phyloP scores from a whole-genome alignment of 441 rosid genomes.

The Gossypium trilobum region DNA sequence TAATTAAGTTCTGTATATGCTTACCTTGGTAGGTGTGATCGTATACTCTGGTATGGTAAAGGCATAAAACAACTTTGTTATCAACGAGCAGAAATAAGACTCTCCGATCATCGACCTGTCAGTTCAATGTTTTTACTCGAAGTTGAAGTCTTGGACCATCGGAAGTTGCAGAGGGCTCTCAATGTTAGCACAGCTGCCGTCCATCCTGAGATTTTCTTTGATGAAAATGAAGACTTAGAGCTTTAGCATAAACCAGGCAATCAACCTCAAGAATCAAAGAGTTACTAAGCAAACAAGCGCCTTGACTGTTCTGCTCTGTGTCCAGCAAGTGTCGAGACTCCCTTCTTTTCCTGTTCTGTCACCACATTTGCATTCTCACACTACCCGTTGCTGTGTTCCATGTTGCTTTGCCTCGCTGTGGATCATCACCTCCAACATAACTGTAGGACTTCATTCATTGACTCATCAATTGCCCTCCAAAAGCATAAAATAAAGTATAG shows the following conservation, averaged over 20 bases:
- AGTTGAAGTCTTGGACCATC: constrained; percentile 76
- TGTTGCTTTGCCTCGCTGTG: not conserved
- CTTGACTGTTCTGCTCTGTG: not conserved
- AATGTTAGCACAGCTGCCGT: constrained; percentile 55
- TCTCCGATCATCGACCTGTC: constrained; percentile 92
- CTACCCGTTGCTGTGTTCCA: not conserved
- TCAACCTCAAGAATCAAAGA: not conserved
- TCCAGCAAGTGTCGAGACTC: not conserved
- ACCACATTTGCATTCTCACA: not conserved
- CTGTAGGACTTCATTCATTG: not conserved
- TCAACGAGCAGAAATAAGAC: constrained; percentile 46
- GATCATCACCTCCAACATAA: not conserved
- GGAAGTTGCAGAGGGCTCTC: constrained; percentile 73
- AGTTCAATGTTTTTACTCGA: constrained; percentile 61
- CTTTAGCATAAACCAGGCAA: constrained; percentile 25
- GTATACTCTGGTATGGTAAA: constrained; percentile 85
- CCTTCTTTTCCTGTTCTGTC: not conserved
- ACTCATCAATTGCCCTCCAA: not conserved
- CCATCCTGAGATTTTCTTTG: constrained; percentile 54
- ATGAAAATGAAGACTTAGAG: constrained; percentile 20
- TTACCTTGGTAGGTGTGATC: constrained; percentile 59
- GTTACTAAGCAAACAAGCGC: not conserved
- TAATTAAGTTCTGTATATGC: not conserved
- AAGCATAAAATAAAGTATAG: not conserved
- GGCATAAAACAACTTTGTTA: constrained; percentile 69